phyloP scores from a whole-genome alignment of 2,329 filamentous ascomycete species.

The Podosphaera leucotricha region DNA sequence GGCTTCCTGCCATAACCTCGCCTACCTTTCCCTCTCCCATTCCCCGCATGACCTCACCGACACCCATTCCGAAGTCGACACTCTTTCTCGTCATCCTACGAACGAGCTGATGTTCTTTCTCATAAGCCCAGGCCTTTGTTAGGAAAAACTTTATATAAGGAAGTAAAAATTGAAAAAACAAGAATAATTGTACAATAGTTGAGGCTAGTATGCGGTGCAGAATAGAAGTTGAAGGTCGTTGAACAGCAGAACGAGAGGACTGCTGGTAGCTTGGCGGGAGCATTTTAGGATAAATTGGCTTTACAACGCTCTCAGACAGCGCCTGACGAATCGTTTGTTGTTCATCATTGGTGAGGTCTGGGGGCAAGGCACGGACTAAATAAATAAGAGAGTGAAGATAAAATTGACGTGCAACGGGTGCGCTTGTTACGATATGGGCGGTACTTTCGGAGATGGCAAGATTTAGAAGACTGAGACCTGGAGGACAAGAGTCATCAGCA shows the following conservation, averaged over 20 bases:
- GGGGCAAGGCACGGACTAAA: constrained; percentile 36
- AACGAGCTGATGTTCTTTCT: constrained; percentile 41
- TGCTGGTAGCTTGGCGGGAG: not conserved
- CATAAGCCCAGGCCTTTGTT: constrained; percentile 32
- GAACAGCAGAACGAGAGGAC: not conserved
- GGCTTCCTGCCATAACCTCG: constrained; percentile 28
- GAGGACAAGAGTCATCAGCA: not conserved
- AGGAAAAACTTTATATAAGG: constrained; percentile 35
- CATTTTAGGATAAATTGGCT: constrained; percentile 6
- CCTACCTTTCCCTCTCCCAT: constrained; percentile 44
- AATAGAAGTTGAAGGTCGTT: constrained; percentile 19
- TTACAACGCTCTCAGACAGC: constrained; percentile 19
- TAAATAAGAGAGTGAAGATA: constrained; percentile 41
- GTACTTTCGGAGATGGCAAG: constrained; percentile 23
- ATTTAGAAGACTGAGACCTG: constrained; percentile 24
- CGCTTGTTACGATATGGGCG: constrained; percentile 15
- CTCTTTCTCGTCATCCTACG: constrained; percentile 30
- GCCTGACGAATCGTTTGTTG: constrained; percentile 25
- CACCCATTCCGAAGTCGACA: constrained; percentile 24
- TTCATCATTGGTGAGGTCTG: constrained; percentile 31
- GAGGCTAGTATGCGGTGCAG: constrained; percentile 34
- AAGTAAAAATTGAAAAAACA: constrained; percentile 34
- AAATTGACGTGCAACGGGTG: constrained; percentile 31
- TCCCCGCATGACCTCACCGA: constrained; percentile 31
- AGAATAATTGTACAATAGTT: constrained; percentile 31